These are phyloP conservation scores for Lavandula angustifolia DNA, from an alignment of 257 asterid genomes.

Conservation along the genomic window DNA sequence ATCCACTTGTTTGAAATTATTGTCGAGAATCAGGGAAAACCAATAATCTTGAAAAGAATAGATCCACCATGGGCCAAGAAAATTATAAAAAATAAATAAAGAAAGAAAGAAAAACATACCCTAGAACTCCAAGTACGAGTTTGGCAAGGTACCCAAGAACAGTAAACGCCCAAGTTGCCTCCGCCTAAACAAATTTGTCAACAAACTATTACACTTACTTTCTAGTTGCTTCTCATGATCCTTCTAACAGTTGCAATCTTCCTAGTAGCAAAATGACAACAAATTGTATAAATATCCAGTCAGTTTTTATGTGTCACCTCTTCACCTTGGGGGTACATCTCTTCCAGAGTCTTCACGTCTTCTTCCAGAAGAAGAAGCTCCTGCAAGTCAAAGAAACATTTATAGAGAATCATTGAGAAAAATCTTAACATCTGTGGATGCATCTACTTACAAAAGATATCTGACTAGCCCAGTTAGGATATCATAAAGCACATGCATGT, in stretches of 20 bases:
- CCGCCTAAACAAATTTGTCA: slow-evolving; percentile 67
- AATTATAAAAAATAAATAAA: too few species aligned
- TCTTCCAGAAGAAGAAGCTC: slow-evolving; percentile 94
- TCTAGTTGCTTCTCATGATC: not conserved
- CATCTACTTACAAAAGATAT: slow-evolving; percentile 1
- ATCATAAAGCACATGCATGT: slow-evolving; percentile 8
- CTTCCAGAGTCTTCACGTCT: slow-evolving; percentile 90
- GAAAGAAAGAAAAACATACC: slow-evolving; percentile 52
- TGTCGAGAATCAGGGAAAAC: slow-evolving; percentile 14
- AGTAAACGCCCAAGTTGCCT: slow-evolving; percentile 96
- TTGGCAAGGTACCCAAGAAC: slow-evolving; percentile 93
- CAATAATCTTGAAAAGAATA: slow-evolving; percentile 13
- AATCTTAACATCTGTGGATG: slow-evolving; percentile 1
- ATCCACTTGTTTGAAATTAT: slow-evolving; percentile 16
- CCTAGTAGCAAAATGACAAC: not conserved
- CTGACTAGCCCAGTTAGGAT: not conserved
- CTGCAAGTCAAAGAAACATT: slow-evolving; percentile 43
- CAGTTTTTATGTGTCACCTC: slow-evolving; percentile 55
- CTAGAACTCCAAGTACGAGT: slow-evolving; percentile 80
- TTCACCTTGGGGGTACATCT: slow-evolving; percentile 99
- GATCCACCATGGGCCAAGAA: not conserved
- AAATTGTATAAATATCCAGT: not conserved
- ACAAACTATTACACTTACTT: slow-evolving; percentile 12
- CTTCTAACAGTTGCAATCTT: slow-evolving; percentile 3
- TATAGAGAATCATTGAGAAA: slow-evolving; percentile 13